A percentile compares a stretch with the other conserved stretches of the same genome.
phyloP scores from a whole-genome alignment of 2,329 filamentous ascomycete species.

The Rosellinia necatrix region DNA sequence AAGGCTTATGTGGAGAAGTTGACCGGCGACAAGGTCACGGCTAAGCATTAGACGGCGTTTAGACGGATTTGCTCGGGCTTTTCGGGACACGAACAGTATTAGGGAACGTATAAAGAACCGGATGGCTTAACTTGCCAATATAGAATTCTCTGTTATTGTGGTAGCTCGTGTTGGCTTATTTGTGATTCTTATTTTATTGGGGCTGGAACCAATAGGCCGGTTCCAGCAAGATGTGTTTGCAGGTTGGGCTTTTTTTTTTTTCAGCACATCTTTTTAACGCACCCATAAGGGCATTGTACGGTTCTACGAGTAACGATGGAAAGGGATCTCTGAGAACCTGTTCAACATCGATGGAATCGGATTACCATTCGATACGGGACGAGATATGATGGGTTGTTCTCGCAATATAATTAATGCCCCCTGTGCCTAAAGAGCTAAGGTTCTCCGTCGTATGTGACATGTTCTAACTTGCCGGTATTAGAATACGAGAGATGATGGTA shows the following conservation, averaged over 20 bases:
- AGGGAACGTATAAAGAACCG: constrained; percentile 20
- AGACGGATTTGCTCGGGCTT: constrained; percentile 32
- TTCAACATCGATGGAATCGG: neutral
- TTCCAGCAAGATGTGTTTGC: constrained; percentile 5
- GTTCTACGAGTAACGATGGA: neutral
- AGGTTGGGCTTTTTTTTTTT: neutral
- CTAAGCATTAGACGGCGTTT: constrained; percentile 65
- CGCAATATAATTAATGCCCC: neutral
- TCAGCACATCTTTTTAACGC: too few relatives aligned
- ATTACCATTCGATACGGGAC: neutral
- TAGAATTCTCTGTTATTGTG: constrained; percentile 16
- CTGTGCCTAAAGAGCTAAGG: neutral
- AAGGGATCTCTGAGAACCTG: neutral
- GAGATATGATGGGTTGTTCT: neutral
- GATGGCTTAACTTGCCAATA: constrained; percentile 17
- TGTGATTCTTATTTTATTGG: constrained; percentile 7
- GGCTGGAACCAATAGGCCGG: constrained; percentile 2
- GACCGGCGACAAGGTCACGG: constrained; percentile 66
- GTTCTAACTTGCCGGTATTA: too few relatives aligned
- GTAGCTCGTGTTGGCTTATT: constrained; percentile 9
- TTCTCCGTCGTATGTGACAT: neutral
- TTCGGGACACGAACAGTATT: constrained; percentile 25
- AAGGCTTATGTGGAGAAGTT: constrained; percentile 70
- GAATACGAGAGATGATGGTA: too few relatives aligned
- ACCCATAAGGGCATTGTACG: neutral